These are phyloP conservation scores for Luvunga scandens DNA, from an alignment of 345 rosid genomes.

Conservation along the genomic window DNA sequence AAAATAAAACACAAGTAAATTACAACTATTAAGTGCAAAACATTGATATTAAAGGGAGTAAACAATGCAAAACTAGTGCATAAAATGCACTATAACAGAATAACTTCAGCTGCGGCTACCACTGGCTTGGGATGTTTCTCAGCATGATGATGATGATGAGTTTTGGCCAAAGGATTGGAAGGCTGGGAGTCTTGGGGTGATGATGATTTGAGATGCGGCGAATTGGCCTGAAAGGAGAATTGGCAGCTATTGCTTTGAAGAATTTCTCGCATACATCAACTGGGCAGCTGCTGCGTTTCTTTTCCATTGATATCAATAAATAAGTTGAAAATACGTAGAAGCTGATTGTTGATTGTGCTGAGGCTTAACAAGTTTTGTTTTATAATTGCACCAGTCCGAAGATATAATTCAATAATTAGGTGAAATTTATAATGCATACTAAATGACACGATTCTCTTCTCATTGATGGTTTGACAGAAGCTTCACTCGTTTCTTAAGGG, in stretches of 20 bases:
- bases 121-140: neutral
- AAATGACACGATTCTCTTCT: neutral
- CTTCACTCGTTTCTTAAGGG: neutral
- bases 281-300: conserved; percentile 22
- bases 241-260: conserved; percentile 23
- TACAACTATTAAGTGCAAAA: too few relatives aligned
- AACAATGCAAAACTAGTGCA: too few relatives aligned
- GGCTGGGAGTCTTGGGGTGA: conserved; percentile 4
- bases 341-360: neutral
- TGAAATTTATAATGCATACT: neutral
- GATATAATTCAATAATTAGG: neutral
- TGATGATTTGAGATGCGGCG: conserved; percentile 21
- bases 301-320: conserved; percentile 22
- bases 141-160: neutral
- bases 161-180: neutral
- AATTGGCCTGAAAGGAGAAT: conserved; percentile 18
- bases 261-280: conserved; percentile 26
- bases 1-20: too few relatives aligned
- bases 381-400: conserved; percentile 4
- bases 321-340: neutral
- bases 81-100: too few relatives aligned
- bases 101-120: conserved; percentile 7
- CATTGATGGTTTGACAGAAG: neutral
- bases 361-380: neutral
- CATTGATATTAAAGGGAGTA: too few relatives aligned